Conservation (phyloP, 768 basidiomycete genomes). For the Suillus bovinus region DNA sequence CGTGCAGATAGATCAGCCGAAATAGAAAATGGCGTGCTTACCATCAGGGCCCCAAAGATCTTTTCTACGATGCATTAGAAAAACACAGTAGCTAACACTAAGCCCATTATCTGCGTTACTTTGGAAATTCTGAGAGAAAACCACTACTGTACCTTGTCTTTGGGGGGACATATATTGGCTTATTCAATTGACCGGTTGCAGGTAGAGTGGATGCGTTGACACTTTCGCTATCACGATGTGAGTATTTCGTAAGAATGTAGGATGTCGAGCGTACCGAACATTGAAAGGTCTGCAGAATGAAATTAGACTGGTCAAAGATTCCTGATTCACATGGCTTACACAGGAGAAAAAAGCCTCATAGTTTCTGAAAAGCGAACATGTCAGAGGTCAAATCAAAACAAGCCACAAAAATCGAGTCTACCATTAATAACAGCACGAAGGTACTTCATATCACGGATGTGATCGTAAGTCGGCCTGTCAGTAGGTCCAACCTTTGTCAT, state of each 20-base stretch:
- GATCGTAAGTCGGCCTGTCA: slow-evolving; percentile 51
- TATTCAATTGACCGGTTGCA: slow-evolving; percentile 23
- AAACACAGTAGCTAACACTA: slow-evolving; percentile 46
- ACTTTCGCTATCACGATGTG: slow-evolving; percentile 37
- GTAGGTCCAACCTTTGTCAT: slow-evolving; percentile 49
- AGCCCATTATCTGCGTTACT: background rate
- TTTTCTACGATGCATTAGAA: slow-evolving; percentile 64
- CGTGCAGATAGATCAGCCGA: background rate
- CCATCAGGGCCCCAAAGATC: slow-evolving; percentile 77
- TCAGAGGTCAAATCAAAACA: background rate
- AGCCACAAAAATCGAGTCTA: slow-evolving; percentile 19
- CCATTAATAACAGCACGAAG: slow-evolving; percentile 67
- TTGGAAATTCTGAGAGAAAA: slow-evolving; percentile 4
- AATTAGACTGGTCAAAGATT: background rate
- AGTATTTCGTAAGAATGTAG: slow-evolving; percentile 5
- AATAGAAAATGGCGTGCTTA: slow-evolving; percentile 20
- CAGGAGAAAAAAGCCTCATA: slow-evolving; percentile 54
- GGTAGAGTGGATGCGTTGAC: slow-evolving; percentile 50
- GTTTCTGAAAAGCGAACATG: slow-evolving; percentile 39
- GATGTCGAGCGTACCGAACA: slow-evolving; percentile 35
- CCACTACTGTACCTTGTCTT: slow-evolving; percentile 37
- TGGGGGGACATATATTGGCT: slow-evolving; percentile 35
- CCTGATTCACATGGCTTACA: slow-evolving; percentile 24
- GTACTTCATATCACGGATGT: slow-evolving; percentile 62
- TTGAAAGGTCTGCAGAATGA: slow-evolving; percentile 44